Evolutionary conservation across 306 rosid genomes (phyloP).

Genomic region (Pterocarpus santalinus): DNA sequence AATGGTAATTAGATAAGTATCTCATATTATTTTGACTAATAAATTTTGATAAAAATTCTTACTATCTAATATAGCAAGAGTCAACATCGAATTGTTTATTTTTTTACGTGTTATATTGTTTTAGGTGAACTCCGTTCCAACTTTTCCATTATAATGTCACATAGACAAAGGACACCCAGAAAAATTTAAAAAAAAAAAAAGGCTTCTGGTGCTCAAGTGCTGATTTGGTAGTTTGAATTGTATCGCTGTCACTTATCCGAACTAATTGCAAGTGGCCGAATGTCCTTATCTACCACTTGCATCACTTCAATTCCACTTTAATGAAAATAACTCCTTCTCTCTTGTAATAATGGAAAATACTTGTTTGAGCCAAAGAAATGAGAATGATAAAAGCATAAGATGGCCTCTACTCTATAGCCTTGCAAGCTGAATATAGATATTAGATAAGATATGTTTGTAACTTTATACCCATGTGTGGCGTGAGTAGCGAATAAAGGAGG

Average conservation of each 20-base stretch:
- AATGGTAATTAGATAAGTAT: too few relatives aligned
- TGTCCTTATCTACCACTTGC: slow-evolving; percentile 47
- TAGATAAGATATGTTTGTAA: not conserved
- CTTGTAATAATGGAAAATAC: slow-evolving; percentile 21
- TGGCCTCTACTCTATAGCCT: not conserved
- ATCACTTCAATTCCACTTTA: slow-evolving; percentile 20
- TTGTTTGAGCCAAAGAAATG: slow-evolving; percentile 2
- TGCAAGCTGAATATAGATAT: not conserved
- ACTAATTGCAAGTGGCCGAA: slow-evolving; percentile 43
- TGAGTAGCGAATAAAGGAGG: not conserved
- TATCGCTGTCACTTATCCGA: slow-evolving; percentile 36
- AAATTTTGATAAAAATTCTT: too few relatives aligned
- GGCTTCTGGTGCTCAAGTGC: slow-evolving; percentile 27
- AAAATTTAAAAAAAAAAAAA: not conserved
- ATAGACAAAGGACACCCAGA: not conserved
- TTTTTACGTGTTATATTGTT: not conserved
- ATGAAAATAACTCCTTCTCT: not conserved
- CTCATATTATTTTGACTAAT: too few relatives aligned
- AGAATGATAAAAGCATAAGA: slow-evolving; percentile 14
- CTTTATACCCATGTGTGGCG: not conserved
- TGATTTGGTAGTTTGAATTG: slow-evolving; percentile 34
- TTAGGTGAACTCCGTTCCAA: not conserved
- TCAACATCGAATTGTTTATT: not conserved
- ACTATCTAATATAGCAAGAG: too few relatives aligned
- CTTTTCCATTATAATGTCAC: not conserved